Evolutionary conservation across 2,329 filamentous ascomycete genomes (phyloP).

Genomic region (Sarocladium kiliense): DNA sequence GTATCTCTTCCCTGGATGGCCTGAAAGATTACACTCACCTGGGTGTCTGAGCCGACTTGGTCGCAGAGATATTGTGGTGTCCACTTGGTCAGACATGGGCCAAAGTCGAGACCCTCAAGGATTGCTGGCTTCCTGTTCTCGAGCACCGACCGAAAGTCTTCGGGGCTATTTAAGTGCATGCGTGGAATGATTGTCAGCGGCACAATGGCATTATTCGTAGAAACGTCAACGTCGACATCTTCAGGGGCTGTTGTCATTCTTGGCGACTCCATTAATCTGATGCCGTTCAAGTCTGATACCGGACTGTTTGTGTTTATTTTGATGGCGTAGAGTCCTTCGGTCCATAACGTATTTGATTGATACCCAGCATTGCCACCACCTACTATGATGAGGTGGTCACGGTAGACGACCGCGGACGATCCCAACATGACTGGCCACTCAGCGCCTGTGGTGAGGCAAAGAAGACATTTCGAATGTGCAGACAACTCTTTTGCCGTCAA

Average conservation of each 20-base stretch:
- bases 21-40: slow-evolving; percentile 37
- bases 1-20: not conserved
- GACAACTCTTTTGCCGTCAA: not conserved
- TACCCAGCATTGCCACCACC: slow-evolving; percentile 88
- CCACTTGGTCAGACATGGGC: slow-evolving; percentile 64
- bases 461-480: not conserved
- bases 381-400: slow-evolving; percentile 53
- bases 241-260: slow-evolving; percentile 5
- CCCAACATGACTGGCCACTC: slow-evolving; percentile 64
- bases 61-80: slow-evolving; percentile 61
- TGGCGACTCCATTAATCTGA: not conserved
- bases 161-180: slow-evolving; percentile 42
- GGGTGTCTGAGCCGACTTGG: slow-evolving; percentile 54
- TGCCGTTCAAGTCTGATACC: not conserved
- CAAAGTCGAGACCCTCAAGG: slow-evolving; percentile 61
- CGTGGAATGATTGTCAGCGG: slow-evolving; percentile 39
- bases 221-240: not conserved
- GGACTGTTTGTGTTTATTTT: not conserved
- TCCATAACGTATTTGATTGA: slow-evolving; percentile 64
- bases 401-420: slow-evolving; percentile 47
- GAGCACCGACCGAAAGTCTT: slow-evolving; percentile 58
- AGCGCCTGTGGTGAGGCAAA: not conserved
- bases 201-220: slow-evolving; percentile 2
- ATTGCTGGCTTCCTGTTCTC: slow-evolving; percentile 50
- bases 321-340: not conserved